Base-by-base conservation (phyloP, 805 yeast species). In the Pichia heedii region DNA sequence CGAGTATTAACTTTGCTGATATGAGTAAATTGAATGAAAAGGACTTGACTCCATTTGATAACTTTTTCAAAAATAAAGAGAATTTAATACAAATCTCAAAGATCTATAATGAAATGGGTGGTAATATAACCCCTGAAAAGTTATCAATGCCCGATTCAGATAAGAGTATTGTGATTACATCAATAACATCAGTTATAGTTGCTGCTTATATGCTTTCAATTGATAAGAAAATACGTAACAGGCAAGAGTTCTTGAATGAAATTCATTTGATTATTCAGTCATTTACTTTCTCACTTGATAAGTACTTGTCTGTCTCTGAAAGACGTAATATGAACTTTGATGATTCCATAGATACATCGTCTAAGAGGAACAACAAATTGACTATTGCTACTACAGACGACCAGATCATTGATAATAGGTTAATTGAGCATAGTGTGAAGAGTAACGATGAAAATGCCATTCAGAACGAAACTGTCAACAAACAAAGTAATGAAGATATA, bases 101-200 rank as follows among this genome's bases (percentile, higher is more conserved):
- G 20, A 34, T 50, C 60, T 24, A 72, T 63, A 52, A 56, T 58
- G 35, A 68, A 60, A 54, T 66, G 61, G 54, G 61, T 61, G 48
- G 63, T 61, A 26, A 63, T 58, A 21, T 50, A 1, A 22, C 47
- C 3, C 26, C 36, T 12, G 52, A 44, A n/a, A 46, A 41, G 11
- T 30, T 44, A 13, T 29, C 46, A 21, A 13, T 39, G 24, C 34
- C 52, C n/a, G 36, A 44, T 3, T 20, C 45, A 15, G 49, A 54
- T 36, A 58, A 56, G 39, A 50, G 56, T 3, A 48, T 61, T 43
- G 42, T 51, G 22, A 46, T 47, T 19, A 46, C 60, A 10, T 59
- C 58, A 6, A 57, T 61, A 27, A 49, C 63, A 1, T 47, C 58
- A 16, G 54, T 52, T 8, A 47, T 48, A 18, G 51, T 55, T 6